These are phyloP conservation scores for Russula vinacea DNA, from an alignment of 768 basidiomycete genomes.

Conservation along the genomic window DNA sequence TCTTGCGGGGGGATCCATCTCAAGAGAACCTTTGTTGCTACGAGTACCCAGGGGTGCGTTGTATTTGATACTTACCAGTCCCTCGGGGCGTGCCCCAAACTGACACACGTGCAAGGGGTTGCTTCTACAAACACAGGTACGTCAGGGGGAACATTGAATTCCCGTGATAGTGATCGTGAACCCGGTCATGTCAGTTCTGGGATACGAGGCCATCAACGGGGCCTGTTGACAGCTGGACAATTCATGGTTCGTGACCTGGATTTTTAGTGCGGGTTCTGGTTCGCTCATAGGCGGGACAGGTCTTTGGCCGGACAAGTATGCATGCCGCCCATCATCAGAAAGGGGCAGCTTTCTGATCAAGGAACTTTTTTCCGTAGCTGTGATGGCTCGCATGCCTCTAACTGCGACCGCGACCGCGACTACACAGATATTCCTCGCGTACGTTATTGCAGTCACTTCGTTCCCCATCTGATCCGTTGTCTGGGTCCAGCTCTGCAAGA, in stretches of 20 bases:
- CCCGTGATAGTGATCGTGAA: background rate
- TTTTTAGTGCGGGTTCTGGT: background rate
- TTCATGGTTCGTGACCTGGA: conserved; percentile 53
- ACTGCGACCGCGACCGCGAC: conserved; percentile 43
- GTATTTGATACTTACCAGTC: background rate
- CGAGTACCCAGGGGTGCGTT: conserved; percentile 59
- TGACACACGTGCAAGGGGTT: conserved; percentile 46
- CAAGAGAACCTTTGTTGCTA: conserved; percentile 56
- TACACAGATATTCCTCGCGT: conserved; percentile 47
- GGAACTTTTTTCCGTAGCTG: conserved; percentile 43
- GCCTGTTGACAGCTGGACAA: conserved; percentile 67
- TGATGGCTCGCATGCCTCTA: conserved; percentile 42
- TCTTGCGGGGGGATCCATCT: conserved; percentile 53
- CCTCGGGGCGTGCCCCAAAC: background rate
- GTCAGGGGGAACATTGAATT: conserved; percentile 3
- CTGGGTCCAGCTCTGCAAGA: conserved; percentile 47
- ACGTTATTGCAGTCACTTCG: background rate
- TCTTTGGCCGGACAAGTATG: conserved; percentile 64
- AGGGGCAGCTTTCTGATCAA: conserved; percentile 6
- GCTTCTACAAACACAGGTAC: conserved; percentile 54
- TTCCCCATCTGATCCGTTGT: conserved; percentile 1
- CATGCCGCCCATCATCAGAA: background rate
- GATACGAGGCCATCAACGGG: conserved; percentile 62
- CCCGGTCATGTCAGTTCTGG: conserved; percentile 55
- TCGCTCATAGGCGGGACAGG: conserved; percentile 39